A percentile compares a stretch with the other conserved stretches of the same genome.
phyloP scores from a whole-genome alignment of 78 protist genomes.

The Cavenderia fasciculata region DNA sequence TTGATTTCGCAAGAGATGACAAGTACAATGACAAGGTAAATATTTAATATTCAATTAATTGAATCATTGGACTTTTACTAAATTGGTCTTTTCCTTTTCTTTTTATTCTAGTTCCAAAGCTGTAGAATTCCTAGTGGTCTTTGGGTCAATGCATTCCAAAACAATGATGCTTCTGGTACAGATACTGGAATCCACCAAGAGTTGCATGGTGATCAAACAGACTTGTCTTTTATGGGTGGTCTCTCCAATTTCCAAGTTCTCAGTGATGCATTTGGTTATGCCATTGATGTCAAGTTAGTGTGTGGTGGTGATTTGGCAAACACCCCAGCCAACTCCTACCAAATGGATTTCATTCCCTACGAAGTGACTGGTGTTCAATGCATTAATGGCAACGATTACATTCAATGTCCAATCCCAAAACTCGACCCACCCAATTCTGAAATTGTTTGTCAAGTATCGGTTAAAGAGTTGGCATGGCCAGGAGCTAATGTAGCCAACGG shows the following conservation, averaged over 20 bases:
- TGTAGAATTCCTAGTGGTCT: too few species aligned
- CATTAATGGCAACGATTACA: constrained; percentile 2
- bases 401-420: constrained; percentile 50
- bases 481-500: constrained; percentile 44
- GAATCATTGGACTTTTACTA: too few species aligned
- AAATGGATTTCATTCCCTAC: constrained; percentile 37
- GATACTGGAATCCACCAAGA: constrained; percentile 9
- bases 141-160: constrained; percentile 20
- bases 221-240: constrained; percentile 14
- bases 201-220: constrained; percentile 19
- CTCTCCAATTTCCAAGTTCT: constrained; percentile 41
- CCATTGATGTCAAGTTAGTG: constrained; percentile 30
- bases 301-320: not conserved
- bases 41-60: too few species aligned
- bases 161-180: constrained; percentile 18
- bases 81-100: too few species aligned
- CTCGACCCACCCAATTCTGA: constrained; percentile 40
- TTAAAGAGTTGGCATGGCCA: not conserved
- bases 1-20: too few species aligned
- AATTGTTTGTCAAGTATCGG: constrained; percentile 13
- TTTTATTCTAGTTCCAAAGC: too few species aligned
- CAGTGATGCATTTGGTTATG: not conserved
- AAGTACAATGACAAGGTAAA: too few species aligned
- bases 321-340: not conserved
- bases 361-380: not conserved